phyloP scores from a whole-genome alignment of 495 filamentous ascomycete genomes.

The Aspergillus conjunctus region DNA sequence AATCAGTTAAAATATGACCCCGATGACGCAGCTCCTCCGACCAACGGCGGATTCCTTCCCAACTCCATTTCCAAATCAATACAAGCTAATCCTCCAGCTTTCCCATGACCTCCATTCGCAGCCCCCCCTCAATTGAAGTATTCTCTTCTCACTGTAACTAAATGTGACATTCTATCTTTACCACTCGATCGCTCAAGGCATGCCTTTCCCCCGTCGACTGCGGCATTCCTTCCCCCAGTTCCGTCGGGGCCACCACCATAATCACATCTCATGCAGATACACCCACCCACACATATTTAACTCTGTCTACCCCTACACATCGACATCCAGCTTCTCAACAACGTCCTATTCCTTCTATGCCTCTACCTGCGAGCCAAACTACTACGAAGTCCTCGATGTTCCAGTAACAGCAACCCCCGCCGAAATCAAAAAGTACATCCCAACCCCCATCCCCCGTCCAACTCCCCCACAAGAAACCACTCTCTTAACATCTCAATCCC shows the following conservation, averaged over 20 bases:
- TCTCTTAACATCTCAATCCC: background rate
- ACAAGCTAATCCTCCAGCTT: constrained; percentile 4
- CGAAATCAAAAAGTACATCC: constrained; percentile 82
- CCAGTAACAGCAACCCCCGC: constrained; percentile 63
- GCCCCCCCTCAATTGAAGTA: background rate
- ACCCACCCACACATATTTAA: too few species aligned
- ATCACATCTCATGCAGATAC: background rate
- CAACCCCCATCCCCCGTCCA: constrained; percentile 2
- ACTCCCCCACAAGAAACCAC: constrained; percentile 12
- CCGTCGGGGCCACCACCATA: background rate
- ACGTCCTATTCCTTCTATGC: constrained; percentile 25
- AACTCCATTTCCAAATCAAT: constrained; percentile 1
- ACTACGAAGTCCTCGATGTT: constrained; percentile 84
- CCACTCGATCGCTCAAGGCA: constrained; percentile 15
- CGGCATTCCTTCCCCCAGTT: constrained; percentile 14
- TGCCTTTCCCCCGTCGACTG: constrained; percentile 25
- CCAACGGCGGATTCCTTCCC: constrained; percentile 21
- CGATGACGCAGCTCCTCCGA: constrained; percentile 32
- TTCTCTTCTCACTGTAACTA: background rate
- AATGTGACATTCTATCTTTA: constrained; percentile 1
- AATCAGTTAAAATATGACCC: too few species aligned
- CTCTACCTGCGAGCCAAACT: constrained; percentile 49
- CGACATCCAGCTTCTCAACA: constrained; percentile 43
- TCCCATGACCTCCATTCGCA: background rate
- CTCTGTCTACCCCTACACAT: background rate